Conservation (phyloP, 2,329 filamentous ascomycete genomes). For the Cladosporium austrohemisphaericum region DNA sequence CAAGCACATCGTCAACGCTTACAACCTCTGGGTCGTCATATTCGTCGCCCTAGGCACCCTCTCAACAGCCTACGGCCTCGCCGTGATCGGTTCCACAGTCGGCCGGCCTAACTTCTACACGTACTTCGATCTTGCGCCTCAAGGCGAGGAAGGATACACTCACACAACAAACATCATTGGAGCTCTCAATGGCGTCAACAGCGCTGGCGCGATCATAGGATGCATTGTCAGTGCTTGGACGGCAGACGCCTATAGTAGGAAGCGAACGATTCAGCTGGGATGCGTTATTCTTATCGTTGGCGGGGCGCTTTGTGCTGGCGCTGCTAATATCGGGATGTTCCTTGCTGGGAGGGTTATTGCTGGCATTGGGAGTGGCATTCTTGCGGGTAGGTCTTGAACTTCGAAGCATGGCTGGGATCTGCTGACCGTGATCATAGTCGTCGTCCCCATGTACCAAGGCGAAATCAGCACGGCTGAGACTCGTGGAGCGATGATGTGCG, state of each 20-base stretch:
- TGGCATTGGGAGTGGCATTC: slow-evolving; percentile 37
- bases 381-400: slow-evolving; percentile 23
- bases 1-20: slow-evolving; percentile 30
- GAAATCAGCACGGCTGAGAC: slow-evolving; percentile 40
- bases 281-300: slow-evolving; percentile 38
- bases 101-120: slow-evolving; percentile 46
- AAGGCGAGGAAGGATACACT: slow-evolving; percentile 39
- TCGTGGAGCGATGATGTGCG: slow-evolving; percentile 39
- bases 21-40: slow-evolving; percentile 33
- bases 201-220: slow-evolving; percentile 41
- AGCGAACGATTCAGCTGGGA: slow-evolving; percentile 38
- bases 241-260: slow-evolving; percentile 38
- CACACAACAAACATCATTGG: slow-evolving; percentile 43
- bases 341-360: slow-evolving; percentile 38
- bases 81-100: slow-evolving; percentile 43
- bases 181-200: slow-evolving; percentile 45
- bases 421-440: slow-evolving; percentile 10
- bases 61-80: slow-evolving; percentile 35
- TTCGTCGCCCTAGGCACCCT: slow-evolving; percentile 32
- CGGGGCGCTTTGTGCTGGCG: slow-evolving; percentile 38
- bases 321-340: slow-evolving; percentile 40
- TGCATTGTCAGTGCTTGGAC: slow-evolving; percentile 38
- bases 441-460: slow-evolving; percentile 37
- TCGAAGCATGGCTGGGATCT: too few species aligned
- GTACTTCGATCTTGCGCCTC: slow-evolving; percentile 39